A percentile compares a stretch with the other conserved stretches of the same genome.
Conservation (phyloP, 1,139 yeast species). For the Hemisphaericaspora lyxosophila region DNA sequence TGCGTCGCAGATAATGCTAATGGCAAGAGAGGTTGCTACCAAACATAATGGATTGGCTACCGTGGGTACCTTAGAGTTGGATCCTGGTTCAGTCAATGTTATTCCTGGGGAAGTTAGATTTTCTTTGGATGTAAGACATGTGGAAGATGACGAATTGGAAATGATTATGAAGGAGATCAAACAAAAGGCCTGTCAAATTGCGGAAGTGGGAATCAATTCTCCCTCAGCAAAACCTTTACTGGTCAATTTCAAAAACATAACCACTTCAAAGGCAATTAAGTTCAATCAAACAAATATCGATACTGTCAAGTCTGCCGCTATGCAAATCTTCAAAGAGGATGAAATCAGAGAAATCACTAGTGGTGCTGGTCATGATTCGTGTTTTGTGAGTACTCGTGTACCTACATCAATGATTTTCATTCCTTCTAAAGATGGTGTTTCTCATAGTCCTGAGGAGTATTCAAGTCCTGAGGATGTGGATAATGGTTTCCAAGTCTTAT, state of each 20-base stretch:
- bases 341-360: conserved; percentile 50
- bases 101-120: conserved; percentile 62
- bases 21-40: conserved; percentile 56
- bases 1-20: conserved; percentile 54
- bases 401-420: conserved; percentile 78
- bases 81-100: conserved; percentile 65
- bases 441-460: conserved; percentile 68
- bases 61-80: conserved; percentile 55
- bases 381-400: conserved; percentile 52
- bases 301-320: conserved; percentile 53
- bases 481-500: conserved; percentile 57
- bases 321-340: conserved; percentile 45
- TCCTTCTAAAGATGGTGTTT: conserved; percentile 69
- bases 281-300: conserved; percentile 52
- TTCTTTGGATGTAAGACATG: conserved; percentile 59
- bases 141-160: conserved; percentile 43
- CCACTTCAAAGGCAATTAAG: conserved; percentile 54
- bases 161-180: conserved; percentile 40
- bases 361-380: conserved; percentile 77
- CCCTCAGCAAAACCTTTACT: conserved; percentile 21
- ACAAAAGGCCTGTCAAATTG: conserved; percentile 29
- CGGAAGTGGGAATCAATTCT: conserved; percentile 13
- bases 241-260: conserved; percentile 41
- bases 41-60: conserved; percentile 55
- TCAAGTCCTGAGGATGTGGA: conserved; percentile 62